Conservation (phyloP, 2,329 filamentous ascomycete species). For the Zymoseptoria ardabiliae region DNA sequence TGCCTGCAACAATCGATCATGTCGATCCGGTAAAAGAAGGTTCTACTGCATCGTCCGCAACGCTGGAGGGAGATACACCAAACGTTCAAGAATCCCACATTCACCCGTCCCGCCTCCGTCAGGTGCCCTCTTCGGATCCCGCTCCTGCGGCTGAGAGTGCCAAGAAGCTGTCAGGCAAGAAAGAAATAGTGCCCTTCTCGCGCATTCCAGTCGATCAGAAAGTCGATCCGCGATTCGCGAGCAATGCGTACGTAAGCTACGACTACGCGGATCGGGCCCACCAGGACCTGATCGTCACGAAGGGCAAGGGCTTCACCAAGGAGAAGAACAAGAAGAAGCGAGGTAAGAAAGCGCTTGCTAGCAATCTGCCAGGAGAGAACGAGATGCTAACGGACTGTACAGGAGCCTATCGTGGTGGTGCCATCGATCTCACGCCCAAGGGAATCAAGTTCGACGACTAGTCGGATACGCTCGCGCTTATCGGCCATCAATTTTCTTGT, state of each 20-base stretch:
- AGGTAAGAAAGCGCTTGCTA: slow-evolving; percentile 17
- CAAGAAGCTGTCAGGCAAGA: slow-evolving; percentile 36
- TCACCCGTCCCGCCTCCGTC: slow-evolving; percentile 32
- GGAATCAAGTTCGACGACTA: slow-evolving; percentile 92
- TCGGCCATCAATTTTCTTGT: background rate
- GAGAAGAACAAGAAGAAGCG: slow-evolving; percentile 85
- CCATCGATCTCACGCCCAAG: slow-evolving; percentile 77
- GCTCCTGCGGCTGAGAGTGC: slow-evolving; percentile 11
- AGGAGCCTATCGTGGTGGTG: slow-evolving; percentile 81
- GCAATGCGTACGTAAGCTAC: slow-evolving; percentile 76
- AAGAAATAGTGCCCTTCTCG: slow-evolving; percentile 64
- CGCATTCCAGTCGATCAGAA: slow-evolving; percentile 63
- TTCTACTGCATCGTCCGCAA: slow-evolving; percentile 30
- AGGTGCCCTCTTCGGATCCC: slow-evolving; percentile 7
- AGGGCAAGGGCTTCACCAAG: slow-evolving; percentile 96
- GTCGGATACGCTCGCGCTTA: background rate
- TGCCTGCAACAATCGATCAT: slow-evolving; percentile 11
- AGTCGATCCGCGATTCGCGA: slow-evolving; percentile 62
- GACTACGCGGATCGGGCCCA: slow-evolving; percentile 85
- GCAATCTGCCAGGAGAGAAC: background rate
- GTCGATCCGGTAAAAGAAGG: background rate
- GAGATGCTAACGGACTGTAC: slow-evolving; percentile 56
- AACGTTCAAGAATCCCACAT: slow-evolving; percentile 24
- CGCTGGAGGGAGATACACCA: slow-evolving; percentile 19
- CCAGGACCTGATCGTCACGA: slow-evolving; percentile 80